These are phyloP conservation scores for Nepenthes gracilis DNA, from an alignment of 148 eudicot genomes.

Conservation along the genomic window DNA sequence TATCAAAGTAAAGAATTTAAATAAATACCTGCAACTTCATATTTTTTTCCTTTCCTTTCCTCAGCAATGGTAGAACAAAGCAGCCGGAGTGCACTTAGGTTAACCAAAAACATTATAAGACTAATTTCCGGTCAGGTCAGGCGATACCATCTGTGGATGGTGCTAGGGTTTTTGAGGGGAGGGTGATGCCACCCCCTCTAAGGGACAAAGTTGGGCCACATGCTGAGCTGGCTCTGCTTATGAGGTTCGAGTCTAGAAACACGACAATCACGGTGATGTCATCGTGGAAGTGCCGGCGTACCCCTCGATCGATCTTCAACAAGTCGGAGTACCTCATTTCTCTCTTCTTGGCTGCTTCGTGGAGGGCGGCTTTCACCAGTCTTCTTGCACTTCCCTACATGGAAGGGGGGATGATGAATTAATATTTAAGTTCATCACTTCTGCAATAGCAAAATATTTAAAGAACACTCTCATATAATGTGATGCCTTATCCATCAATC, in stretches of 20 bases:
- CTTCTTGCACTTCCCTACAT: slow-evolving; percentile 6
- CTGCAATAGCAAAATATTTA: not conserved
- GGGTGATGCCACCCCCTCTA: not conserved
- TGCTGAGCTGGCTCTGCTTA: not conserved
- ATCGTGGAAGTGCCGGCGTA: slow-evolving; percentile 6
- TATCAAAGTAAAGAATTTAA: no score
- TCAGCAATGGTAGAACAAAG: no score
- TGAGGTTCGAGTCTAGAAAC: slow-evolving; percentile 3
- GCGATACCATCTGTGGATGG: not conserved
- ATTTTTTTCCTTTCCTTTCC: no score
- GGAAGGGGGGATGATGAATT: not conserved
- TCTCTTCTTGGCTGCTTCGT: slow-evolving; percentile 5
- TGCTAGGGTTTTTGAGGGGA: not conserved
- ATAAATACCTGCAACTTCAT: no score
- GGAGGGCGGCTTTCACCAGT: slow-evolving; percentile 3
- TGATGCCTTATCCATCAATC: no score
- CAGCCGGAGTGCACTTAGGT: no score
- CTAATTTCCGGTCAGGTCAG: no score
- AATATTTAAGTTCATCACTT: not conserved
- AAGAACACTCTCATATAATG: not conserved
- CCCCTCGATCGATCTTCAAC: slow-evolving; percentile 6
- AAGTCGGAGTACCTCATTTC: slow-evolving; percentile 11
- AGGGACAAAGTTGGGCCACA: not conserved
- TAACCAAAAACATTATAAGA: no score
- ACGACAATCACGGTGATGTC: slow-evolving; percentile 4